Evolutionary conservation across 768 basidiomycete species (phyloP).

Genomic region (Serendipita indica): DNA sequence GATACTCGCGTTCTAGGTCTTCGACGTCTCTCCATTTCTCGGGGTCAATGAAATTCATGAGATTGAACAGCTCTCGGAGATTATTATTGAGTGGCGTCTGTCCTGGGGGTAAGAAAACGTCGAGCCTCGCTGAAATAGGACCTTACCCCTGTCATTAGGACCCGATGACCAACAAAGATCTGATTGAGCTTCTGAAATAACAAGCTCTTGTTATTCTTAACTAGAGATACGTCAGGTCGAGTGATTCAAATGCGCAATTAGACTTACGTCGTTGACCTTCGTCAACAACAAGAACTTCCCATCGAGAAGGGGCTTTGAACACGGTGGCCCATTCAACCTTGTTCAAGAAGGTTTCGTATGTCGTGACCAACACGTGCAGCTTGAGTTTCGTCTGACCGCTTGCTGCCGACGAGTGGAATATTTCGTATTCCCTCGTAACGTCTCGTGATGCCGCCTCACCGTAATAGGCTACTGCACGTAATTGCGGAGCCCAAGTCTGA

Average conservation of each 20-base stretch:
- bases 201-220: constrained; percentile 67
- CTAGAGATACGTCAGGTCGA: constrained; percentile 27
- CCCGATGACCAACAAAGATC: constrained; percentile 58
- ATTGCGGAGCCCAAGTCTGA: constrained; percentile 49
- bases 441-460: constrained; percentile 70
- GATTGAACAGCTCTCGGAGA: constrained; percentile 87
- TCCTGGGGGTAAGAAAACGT: not conserved
- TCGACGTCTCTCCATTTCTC: constrained; percentile 61
- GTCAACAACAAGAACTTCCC: constrained; percentile 90
- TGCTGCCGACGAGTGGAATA: constrained; percentile 37
- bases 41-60: constrained; percentile 91
- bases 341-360: constrained; percentile 72
- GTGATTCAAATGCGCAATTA: constrained; percentile 8
- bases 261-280: constrained; percentile 81
- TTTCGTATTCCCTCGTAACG: constrained; percentile 67
- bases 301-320: constrained; percentile 71
- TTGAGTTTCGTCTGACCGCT: constrained; percentile 39
- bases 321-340: constrained; percentile 52
- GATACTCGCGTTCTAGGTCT: constrained; percentile 55
- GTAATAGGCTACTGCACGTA: constrained; percentile 71
- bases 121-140: constrained; percentile 13
- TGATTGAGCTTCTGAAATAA: constrained; percentile 75
- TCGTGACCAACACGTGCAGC: constrained; percentile 84
- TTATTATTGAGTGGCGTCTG: constrained; percentile 96
- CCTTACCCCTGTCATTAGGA: constrained; percentile 81